phyloP scores from a whole-genome alignment of 108 stramenopile species.

The Schizochytrium sp. region DNA sequence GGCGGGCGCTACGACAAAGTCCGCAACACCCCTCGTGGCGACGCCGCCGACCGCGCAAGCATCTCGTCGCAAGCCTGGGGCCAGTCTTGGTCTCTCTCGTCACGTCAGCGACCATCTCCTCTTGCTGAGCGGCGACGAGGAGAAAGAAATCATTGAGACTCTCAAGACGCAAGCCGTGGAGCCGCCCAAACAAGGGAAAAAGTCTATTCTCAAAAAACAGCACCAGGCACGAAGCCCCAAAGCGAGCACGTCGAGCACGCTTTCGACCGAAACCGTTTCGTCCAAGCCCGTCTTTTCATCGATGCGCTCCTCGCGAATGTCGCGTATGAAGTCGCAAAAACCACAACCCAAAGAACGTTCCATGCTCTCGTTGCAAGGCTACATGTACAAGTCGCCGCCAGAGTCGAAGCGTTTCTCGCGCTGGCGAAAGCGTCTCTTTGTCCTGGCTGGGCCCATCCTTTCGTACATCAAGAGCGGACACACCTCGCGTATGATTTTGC shows the following conservation, averaged over 20 bases:
- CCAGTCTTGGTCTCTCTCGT: background rate
- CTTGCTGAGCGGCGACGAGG: background rate
- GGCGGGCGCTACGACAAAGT: background rate
- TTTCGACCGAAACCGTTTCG: background rate
- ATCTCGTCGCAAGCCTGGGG: background rate
- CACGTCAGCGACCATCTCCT: background rate
- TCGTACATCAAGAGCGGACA: background rate
- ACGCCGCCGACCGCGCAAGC: background rate
- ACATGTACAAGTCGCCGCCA: conserved; percentile 1
- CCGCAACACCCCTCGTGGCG: background rate
- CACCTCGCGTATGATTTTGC: background rate
- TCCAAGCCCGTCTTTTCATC: background rate
- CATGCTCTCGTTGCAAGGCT: background rate
- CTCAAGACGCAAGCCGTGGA: background rate
- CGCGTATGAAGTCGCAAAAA: background rate
- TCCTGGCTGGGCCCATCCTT: background rate
- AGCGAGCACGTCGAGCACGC: background rate
- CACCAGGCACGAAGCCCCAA: background rate
- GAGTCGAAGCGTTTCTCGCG: background rate
- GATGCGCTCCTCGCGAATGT: background rate
- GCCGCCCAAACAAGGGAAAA: background rate
- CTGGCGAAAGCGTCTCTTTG: background rate
- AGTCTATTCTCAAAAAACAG: background rate
- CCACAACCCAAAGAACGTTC: background rate
- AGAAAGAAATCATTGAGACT: background rate